Conservation (phyloP, 176 grass and related monocot genomes). For the Secale cereale region DNA sequence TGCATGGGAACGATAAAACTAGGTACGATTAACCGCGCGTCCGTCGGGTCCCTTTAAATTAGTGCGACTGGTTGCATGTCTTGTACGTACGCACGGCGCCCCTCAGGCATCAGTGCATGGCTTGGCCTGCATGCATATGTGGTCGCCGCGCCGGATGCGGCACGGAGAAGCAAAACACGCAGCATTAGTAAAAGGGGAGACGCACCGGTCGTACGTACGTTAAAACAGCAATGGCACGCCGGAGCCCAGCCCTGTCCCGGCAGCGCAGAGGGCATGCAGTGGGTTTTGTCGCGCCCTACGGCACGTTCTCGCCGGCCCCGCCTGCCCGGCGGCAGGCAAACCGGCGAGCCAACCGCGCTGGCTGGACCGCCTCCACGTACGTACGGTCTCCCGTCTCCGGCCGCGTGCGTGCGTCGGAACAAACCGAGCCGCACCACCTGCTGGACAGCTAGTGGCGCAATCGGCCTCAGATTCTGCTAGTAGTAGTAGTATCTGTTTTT, state of each 20-base stretch:
- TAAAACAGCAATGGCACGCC: constrained; percentile 20
- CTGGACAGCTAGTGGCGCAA: not conserved
- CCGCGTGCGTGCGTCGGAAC: not conserved
- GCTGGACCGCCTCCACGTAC: not conserved
- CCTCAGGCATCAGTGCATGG: not conserved
- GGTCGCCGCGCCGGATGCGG: constrained; percentile 36
- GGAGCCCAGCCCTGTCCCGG: not conserved
- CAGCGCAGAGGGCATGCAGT: not conserved
- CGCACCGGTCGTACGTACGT: not conserved
- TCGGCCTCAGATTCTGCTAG: not conserved
- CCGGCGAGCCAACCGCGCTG: not conserved
- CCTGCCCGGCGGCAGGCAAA: not conserved
- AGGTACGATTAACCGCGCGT: not conserved
- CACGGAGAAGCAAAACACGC: constrained; percentile 28
- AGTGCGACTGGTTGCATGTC: not conserved
- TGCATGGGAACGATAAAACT: constrained; percentile 26
- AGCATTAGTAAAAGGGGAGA: not conserved
- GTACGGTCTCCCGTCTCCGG: not conserved
- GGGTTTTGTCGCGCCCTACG: constrained; percentile 16
- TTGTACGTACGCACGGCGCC: not conserved
- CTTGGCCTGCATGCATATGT: not conserved
- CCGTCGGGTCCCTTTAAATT: not conserved
- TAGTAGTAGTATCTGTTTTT: not conserved
- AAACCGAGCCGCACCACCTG: not conserved
- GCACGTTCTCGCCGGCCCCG: not conserved